Percentiles rank a stretch among this genome's conserved stretches.
Evolutionary conservation across 169 alveolate genomes (phyloP).

Genomic region (Plasmodium inui): DNA sequence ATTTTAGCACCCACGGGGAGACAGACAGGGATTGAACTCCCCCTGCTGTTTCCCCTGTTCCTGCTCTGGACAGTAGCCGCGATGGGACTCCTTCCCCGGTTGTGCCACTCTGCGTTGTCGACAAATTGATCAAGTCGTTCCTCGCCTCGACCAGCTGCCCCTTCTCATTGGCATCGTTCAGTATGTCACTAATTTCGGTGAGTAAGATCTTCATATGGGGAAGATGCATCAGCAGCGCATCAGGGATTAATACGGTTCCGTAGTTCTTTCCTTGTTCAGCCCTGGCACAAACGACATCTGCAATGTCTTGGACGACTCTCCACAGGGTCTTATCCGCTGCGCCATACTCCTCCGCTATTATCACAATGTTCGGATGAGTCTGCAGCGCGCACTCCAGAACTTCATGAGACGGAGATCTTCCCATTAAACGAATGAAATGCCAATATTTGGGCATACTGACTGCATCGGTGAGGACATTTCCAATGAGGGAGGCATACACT

Average conservation of each 20-base stretch:
- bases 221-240: conserved; percentile 95
- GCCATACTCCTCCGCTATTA: conserved; percentile 96
- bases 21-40: neutral
- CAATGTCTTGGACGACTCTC: conserved; percentile 95
- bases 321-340: conserved; percentile 94
- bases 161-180: conserved; percentile 82
- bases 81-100: neutral
- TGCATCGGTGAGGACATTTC: conserved; percentile 98
- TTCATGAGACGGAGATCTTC: conserved; percentile 96
- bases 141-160: conserved; percentile 76
- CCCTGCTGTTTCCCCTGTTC: neutral
- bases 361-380: conserved; percentile 97
- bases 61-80: neutral
- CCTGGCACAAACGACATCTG: conserved; percentile 95
- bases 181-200: conserved; percentile 90
- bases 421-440: conserved; percentile 98
- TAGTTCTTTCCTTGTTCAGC: conserved; percentile 94
- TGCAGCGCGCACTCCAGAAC: conserved; percentile 96
- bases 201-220: conserved; percentile 94
- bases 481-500: conserved; percentile 96
- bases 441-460: conserved; percentile 98
- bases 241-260: conserved; percentile 98
- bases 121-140: conserved; percentile 55
- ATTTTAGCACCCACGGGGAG: conserved; percentile 82
- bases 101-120: conserved; percentile 9